phyloP scores from a whole-genome alignment of 1,139 yeast species.

The Debaryomyces coudertii region DNA sequence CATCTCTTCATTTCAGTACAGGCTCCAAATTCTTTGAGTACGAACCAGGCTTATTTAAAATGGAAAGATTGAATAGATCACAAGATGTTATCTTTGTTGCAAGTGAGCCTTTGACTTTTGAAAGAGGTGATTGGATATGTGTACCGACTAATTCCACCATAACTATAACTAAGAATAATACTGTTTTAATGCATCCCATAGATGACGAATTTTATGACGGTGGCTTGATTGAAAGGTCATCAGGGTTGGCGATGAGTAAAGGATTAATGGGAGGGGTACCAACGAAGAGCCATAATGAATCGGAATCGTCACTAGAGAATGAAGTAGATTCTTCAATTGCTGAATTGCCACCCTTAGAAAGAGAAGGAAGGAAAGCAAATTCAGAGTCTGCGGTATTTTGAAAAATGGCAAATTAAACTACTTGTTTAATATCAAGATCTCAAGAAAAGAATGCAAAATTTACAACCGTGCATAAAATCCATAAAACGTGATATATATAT shows the following conservation, averaged over 20 bases:
- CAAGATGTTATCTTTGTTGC: conserved; percentile 97
- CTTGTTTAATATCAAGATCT: conserved; percentile 3
- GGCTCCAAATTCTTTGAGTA: conserved; percentile 91
- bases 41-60: conserved; percentile 85
- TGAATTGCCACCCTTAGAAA: conserved; percentile 80
- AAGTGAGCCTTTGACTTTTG: conserved; percentile 94
- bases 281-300: conserved; percentile 20
- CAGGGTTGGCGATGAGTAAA: conserved; percentile 83
- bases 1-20: conserved; percentile 90
- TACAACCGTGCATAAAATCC: not conserved
- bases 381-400: conserved; percentile 8
- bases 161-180: conserved; percentile 77
- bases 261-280: conserved; percentile 81
- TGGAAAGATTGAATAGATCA: conserved; percentile 91
- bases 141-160: conserved; percentile 90
- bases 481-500: conserved; percentile 2
- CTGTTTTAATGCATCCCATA: conserved; percentile 89
- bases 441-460: not conserved
- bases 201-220: conserved; percentile 83
- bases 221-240: conserved; percentile 66
- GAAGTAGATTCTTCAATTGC: conserved; percentile 47
- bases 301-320: conserved; percentile 11
- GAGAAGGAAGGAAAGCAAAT: conserved; percentile 69
- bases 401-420: not conserved
- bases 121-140: conserved; percentile 96